Base-by-base conservation (phyloP, 441 rosid genomes). In the Hura crepitans region DNA sequence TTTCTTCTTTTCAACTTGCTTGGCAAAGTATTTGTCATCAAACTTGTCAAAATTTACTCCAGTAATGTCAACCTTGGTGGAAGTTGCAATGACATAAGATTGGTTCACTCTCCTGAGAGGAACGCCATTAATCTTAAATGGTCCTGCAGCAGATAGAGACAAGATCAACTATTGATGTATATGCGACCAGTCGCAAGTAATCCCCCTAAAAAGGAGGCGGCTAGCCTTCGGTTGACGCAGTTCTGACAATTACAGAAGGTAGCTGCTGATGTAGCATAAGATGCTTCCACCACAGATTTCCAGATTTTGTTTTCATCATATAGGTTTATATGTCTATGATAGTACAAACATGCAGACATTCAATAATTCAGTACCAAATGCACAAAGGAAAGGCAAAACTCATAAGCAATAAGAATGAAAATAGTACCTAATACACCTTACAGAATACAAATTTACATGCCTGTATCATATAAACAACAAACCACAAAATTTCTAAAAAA, bases 31-130 rank as follows among this genome's bases (percentile, higher is more conserved):
- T 75, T 89, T 86, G 76, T 93, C 97, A 73, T 85, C 97, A 69
- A 87, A 85, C 75, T 87, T 90, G 31, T 87, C 89, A 23, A 72
- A 67, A 74, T 77, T 82, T 23, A 87, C 84, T 22, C 91, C 93
- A 28, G 90, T 73, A 46, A 86, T 81, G 71, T 90, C 94, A 49
- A 89, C 84, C 85, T 93, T 87, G 45, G 98, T 90, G 65, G 97
- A 92, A 51, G 96, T 90, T 55, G 82, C 96, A 55, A 90, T 81
- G 20, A 91, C 94, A 65, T 91, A 93, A 0, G 96, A 69, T 47
- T 87, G 98, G 72, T 89, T 90, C 30, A 90, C 93, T 65, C 97
- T 84, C 72, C 98, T 84, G 28, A 93, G 73, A 42, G 97, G 98
- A 46, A 91, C 97, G 65, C 94, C 98, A 62, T 93, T 93, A 63